Conservation (phyloP, 805 yeast species). For the Cyberlindnera samutprakarnensis region DNA sequence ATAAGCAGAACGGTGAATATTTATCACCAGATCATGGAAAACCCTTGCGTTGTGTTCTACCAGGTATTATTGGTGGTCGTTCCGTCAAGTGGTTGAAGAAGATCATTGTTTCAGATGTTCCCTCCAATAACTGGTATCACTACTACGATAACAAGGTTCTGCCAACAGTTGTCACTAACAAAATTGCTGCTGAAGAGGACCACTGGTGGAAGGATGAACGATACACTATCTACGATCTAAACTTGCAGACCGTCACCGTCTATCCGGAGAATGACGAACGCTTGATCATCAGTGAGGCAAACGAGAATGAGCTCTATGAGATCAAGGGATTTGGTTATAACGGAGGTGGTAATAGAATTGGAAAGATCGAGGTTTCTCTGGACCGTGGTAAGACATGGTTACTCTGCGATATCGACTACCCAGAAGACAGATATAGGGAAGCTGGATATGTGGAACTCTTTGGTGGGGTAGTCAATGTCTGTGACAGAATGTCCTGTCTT, state of each 20-base stretch:
- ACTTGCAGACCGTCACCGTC: slow-evolving; percentile 27
- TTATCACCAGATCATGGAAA: slow-evolving; percentile 30
- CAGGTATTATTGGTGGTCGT: slow-evolving; percentile 33
- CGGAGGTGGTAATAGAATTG: slow-evolving; percentile 29
- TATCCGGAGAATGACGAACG: slow-evolving; percentile 24
- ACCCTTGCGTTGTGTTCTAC: slow-evolving; percentile 28
- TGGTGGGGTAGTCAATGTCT: slow-evolving; percentile 28
- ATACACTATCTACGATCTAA: slow-evolving; percentile 28
- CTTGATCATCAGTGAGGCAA: slow-evolving; percentile 6
- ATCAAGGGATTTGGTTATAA: slow-evolving; percentile 29
- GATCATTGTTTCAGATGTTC: slow-evolving; percentile 23
- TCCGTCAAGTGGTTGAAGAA: slow-evolving; percentile 30
- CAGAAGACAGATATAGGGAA: slow-evolving; percentile 26
- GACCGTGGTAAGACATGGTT: slow-evolving; percentile 27
- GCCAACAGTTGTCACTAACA: slow-evolving; percentile 30
- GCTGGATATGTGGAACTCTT: slow-evolving; percentile 24
- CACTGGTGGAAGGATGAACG: slow-evolving; percentile 32
- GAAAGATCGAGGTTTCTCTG: slow-evolving; percentile 27
- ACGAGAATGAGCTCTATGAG: slow-evolving; percentile 13
- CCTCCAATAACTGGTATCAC: slow-evolving; percentile 30
- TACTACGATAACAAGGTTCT: slow-evolving; percentile 29
- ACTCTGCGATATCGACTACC: slow-evolving; percentile 24
- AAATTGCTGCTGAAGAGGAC: slow-evolving; percentile 24
- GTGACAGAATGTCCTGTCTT: slow-evolving; percentile 25
- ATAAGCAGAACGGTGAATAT: slow-evolving; percentile 28